A percentile compares a stretch with the other conserved stretches of the same genome.
phyloP scores from a whole-genome alignment of 805 yeast genomes.

The Yarrowia sp. region DNA sequence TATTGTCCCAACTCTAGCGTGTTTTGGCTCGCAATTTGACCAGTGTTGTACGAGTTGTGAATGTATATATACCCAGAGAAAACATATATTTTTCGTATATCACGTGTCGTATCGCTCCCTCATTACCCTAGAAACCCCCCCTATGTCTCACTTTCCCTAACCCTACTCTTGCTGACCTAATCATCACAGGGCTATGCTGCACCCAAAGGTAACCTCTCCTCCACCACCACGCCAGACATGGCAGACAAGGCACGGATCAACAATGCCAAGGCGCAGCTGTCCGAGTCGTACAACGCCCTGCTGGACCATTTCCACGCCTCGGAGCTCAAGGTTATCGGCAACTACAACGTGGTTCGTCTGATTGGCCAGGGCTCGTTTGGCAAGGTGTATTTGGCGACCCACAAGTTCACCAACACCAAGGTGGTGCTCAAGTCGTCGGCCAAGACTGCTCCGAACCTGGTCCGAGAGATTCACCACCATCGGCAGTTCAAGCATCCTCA shows the following conservation, averaged over 20 bases:
- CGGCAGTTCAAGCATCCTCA: constrained; percentile 79
- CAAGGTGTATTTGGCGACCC: constrained; percentile 81
- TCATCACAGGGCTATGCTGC: background rate
- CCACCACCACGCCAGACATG: background rate
- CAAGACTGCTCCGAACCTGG: constrained; percentile 77
- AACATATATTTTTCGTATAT: no score
- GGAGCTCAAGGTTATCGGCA: constrained; percentile 69
- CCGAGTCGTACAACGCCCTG: constrained; percentile 62
- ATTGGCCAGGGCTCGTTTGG: constrained; percentile 92
- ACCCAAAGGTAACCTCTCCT: no score
- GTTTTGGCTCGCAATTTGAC: constrained; percentile 1
- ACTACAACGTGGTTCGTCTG: constrained; percentile 66
- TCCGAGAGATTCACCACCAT: constrained; percentile 86
- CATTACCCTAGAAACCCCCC: no score
- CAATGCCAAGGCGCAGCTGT: constrained; percentile 50
- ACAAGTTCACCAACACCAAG: constrained; percentile 66
- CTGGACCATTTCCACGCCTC: constrained; percentile 47
- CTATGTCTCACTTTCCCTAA: no score
- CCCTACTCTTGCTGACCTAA: no score
- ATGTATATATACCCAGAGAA: no score
- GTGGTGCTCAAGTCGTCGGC: constrained; percentile 82
- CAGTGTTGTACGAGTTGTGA: background rate
- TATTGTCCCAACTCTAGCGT: constrained; percentile 10
- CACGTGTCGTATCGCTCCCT: no score
- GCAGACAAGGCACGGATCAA: constrained; percentile 38